Conservation (phyloP, 176 grass and related monocot species). For the Aegilops bicornis region DNA sequence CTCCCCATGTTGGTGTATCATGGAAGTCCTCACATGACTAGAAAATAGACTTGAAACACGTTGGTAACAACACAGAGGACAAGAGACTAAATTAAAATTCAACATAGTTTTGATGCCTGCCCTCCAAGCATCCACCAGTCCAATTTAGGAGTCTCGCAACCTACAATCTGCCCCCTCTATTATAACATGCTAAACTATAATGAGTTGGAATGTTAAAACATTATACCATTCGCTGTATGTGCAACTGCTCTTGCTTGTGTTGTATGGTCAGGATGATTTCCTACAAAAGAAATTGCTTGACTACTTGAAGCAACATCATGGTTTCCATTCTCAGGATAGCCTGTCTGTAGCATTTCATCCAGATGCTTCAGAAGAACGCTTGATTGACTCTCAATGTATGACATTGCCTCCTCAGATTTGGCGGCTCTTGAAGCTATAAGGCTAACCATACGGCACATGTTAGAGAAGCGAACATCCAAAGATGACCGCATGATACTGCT, state of each 20-base stretch:
- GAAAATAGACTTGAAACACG: not conserved
- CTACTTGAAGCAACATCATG: constrained; percentile 49
- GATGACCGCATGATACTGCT: constrained; percentile 30
- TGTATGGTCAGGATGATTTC: constrained; percentile 53
- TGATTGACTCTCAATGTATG: constrained; percentile 73
- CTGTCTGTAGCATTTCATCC: constrained; percentile 72
- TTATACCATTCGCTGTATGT: constrained; percentile 60
- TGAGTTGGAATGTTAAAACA: constrained; percentile 23
- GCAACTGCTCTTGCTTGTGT: constrained; percentile 38
- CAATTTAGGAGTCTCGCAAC: not conserved
- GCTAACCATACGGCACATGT: constrained; percentile 64
- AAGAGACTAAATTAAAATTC: not conserved
- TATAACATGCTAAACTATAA: constrained; percentile 20
- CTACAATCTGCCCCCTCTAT: constrained; percentile 16
- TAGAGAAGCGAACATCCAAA: constrained; percentile 43
- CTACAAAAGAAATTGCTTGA: constrained; percentile 62
- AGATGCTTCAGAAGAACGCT: constrained; percentile 66
- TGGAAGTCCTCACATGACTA: not conserved
- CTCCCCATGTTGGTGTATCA: not conserved
- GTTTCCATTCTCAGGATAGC: constrained; percentile 56
- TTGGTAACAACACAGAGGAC: not conserved
- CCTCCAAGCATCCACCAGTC: not conserved
- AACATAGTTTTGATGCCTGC: constrained; percentile 7
- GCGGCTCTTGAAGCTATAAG: constrained; percentile 80
- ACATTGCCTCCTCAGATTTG: constrained; percentile 62